Evolutionary conservation across 176 grass and related monocot species (phyloP).

Genomic region (Chloris gayana): DNA sequence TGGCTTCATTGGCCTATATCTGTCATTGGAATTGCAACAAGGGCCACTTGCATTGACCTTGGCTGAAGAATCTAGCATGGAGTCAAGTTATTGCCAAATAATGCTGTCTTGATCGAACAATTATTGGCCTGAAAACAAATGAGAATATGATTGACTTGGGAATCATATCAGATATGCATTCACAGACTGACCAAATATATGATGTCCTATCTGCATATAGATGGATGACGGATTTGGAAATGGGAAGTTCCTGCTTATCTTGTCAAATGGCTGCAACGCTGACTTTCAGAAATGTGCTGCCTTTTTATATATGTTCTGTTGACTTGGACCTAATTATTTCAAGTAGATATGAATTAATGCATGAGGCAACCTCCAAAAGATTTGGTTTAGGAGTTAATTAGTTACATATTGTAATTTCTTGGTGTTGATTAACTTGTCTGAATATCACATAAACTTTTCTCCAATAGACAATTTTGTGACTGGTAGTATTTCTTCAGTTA

Average conservation of each 20-base stretch:
- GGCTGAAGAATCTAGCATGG: not conserved
- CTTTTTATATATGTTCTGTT: not conserved
- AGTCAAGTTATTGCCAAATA: not conserved
- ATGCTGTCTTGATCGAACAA: not conserved
- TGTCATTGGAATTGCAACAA: not conserved
- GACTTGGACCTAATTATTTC: no score
- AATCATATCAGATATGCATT: constrained; percentile 14
- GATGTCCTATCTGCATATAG: not conserved
- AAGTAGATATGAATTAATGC: no score
- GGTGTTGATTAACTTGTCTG: not conserved
- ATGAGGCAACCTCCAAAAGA: not conserved
- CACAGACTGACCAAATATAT: not conserved
- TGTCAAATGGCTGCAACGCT: not conserved
- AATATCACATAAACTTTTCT: not conserved
- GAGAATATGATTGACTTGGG: not conserved
- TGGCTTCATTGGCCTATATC: not conserved
- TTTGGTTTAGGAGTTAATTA: not conserved
- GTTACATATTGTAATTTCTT: not conserved
- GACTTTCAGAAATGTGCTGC: not conserved
- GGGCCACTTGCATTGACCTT: not conserved
- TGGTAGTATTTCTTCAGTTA: no score
- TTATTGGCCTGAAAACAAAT: not conserved
- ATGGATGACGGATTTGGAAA: constrained; percentile 8
- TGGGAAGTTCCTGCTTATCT: constrained; percentile 30
- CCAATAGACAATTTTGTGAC: not conserved